phyloP scores from a whole-genome alignment of 768 basidiomycete genomes.

The Coprinopsis marcescibilis region DNA sequence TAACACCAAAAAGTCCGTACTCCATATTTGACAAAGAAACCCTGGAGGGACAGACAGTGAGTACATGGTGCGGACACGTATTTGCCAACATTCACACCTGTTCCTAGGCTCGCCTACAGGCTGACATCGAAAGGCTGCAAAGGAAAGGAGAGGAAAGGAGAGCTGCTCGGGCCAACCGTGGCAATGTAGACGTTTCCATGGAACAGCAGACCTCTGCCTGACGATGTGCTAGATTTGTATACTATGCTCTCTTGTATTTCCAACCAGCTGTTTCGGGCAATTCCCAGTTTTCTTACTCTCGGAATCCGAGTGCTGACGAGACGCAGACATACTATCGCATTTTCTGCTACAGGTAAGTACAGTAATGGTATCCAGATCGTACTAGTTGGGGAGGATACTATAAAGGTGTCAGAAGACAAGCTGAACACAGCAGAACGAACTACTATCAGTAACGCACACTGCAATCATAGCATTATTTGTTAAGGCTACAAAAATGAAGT shows the following conservation, averaged over 20 bases:
- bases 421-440: too few relatives aligned
- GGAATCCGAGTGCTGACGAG: too few relatives aligned
- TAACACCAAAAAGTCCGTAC: slow-evolving; percentile 40
- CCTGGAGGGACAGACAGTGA: slow-evolving; percentile 50
- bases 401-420: too few relatives aligned
- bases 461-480: too few relatives aligned
- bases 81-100: not conserved
- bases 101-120: slow-evolving; percentile 47
- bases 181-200: slow-evolving; percentile 17
- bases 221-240: not conserved
- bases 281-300: too few relatives aligned
- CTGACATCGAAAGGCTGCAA: slow-evolving; percentile 54
- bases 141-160: slow-evolving; percentile 41
- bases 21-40: slow-evolving; percentile 56
- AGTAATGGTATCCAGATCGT: too few relatives aligned
- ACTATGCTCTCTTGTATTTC: not conserved
- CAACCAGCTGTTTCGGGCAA: too few relatives aligned
- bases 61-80: slow-evolving; percentile 17
- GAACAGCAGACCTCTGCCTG: not conserved
- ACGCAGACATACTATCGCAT: too few relatives aligned
- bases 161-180: slow-evolving; percentile 18
- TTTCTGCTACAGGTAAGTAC: too few relatives aligned
- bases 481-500: too few relatives aligned
- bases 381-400: too few relatives aligned
- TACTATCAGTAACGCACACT: too few relatives aligned